phyloP scores from a whole-genome alignment of 2,329 filamentous ascomycete genomes.

The Sarocladium oryzae region DNA sequence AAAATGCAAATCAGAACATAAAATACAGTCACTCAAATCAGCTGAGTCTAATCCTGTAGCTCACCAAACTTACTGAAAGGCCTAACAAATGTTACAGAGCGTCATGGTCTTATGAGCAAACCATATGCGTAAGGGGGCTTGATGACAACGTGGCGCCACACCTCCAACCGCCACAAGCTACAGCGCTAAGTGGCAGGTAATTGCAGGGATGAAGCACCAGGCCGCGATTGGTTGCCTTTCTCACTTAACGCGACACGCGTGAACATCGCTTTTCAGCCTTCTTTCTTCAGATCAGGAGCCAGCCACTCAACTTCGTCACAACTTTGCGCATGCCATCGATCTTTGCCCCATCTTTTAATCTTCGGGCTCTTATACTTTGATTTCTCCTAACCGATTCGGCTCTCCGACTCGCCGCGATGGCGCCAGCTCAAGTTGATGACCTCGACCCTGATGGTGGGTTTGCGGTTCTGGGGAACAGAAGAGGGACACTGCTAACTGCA shows the following conservation, averaged over 20 bases:
- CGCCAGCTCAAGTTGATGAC: constrained; percentile 28
- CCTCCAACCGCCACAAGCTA: background rate
- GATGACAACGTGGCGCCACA: too few species aligned
- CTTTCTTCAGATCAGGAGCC: constrained; percentile 6
- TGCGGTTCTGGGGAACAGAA: background rate
- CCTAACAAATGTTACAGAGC: too few species aligned
- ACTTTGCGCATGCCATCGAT: too few species aligned
- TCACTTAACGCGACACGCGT: constrained; percentile 35
- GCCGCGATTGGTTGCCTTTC: constrained; percentile 1
- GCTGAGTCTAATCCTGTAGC: too few species aligned
- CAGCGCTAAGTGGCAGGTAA: background rate
- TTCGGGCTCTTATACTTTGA: too few species aligned
- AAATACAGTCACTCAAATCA: too few species aligned
- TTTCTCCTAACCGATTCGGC: background rate
- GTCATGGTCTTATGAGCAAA: too few species aligned
- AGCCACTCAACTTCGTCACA: background rate
- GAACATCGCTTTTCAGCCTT: constrained; percentile 24
- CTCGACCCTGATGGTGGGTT: constrained; percentile 30
- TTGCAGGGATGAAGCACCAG: background rate
- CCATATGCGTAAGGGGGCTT: too few species aligned
- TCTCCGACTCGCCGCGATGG: constrained; percentile 19
- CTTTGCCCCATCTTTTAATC: background rate
- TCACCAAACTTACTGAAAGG: too few species aligned
- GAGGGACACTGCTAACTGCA: constrained; percentile 5
- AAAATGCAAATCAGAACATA: too few species aligned